A percentile compares a stretch with the other conserved stretches of the same genome.
Evolutionary conservation across 768 basidiomycete species (phyloP).

Genomic region (Boletus tomentosulus): DNA sequence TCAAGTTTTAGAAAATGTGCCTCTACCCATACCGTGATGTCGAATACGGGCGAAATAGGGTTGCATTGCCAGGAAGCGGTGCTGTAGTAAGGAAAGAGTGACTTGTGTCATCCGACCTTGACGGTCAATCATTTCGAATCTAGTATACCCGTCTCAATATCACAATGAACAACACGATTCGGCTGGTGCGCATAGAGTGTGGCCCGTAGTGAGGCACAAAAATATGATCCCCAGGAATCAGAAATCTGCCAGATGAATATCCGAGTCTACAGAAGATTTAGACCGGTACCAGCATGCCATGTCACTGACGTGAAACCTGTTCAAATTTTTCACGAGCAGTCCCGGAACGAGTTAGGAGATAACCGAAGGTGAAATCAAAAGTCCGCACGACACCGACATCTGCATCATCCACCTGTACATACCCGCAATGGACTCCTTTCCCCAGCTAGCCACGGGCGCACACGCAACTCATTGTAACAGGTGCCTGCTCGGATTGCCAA

Average conservation of each 20-base stretch:
- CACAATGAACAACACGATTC: not conserved
- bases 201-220: too few species aligned
- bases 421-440: conserved; percentile 12
- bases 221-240: too few species aligned
- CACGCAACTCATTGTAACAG: conserved; percentile 66
- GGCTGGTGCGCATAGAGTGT: too few species aligned
- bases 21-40: not conserved
- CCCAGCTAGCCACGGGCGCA: conserved; percentile 39
- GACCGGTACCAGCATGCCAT: not conserved
- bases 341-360: not conserved
- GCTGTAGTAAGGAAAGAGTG: not conserved
- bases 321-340: not conserved
- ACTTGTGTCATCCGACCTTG: not conserved
- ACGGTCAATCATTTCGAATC: not conserved
- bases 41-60: not conserved
- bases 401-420: not conserved
- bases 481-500: conserved; percentile 68
- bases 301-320: not conserved
- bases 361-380: not conserved
- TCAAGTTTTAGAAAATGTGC: not conserved
- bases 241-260: too few species aligned
- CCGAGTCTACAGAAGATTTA: too few species aligned
- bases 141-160: not conserved
- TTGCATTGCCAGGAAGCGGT: not conserved
- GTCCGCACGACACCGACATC: not conserved